A percentile compares a stretch with the other conserved stretches of the same genome.
These are phyloP conservation scores for Lathyrus tuberosus DNA, from an alignment of 306 rosid genomes.

Conservation along the genomic window DNA sequence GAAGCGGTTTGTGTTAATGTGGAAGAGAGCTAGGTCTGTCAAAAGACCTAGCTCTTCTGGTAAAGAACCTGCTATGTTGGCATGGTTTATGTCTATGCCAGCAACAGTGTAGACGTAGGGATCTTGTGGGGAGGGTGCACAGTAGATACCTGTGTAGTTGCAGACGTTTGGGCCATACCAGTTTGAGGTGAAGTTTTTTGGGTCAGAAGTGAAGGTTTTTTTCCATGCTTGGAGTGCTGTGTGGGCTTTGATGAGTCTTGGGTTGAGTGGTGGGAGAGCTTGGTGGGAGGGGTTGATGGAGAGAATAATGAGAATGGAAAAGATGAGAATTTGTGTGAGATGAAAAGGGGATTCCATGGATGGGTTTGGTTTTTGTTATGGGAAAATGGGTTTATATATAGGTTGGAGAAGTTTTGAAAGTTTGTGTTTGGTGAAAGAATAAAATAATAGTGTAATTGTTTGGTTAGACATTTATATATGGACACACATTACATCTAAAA, in stretches of 20 bases:
- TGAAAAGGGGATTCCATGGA: not conserved
- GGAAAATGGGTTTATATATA: constrained; percentile 41
- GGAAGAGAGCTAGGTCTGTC: constrained; percentile 71
- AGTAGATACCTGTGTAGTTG: constrained; percentile 80
- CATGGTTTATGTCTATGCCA: constrained; percentile 88
- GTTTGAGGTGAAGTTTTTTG: constrained; percentile 59
- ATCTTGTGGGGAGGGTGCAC: constrained; percentile 74
- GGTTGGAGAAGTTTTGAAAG: constrained; percentile 6
- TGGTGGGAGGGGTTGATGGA: constrained; percentile 60
- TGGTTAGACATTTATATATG: constrained; percentile 18
- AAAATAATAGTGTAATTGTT: constrained; percentile 24
- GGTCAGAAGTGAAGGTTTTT: constrained; percentile 68
- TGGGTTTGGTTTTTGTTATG: constrained; percentile 2
- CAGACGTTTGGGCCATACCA: constrained; percentile 83
- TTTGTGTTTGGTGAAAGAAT: constrained; percentile 28
- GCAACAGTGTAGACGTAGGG: constrained; percentile 69
- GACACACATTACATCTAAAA: constrained; percentile 26
- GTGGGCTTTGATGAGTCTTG: constrained; percentile 74
- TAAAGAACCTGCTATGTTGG: constrained; percentile 58
- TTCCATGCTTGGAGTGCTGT: constrained; percentile 87
- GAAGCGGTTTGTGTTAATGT: constrained; percentile 79
- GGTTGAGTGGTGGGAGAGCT: constrained; percentile 50
- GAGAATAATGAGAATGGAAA: constrained; percentile 23
- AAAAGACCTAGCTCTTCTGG: constrained; percentile 79
- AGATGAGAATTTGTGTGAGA: not conserved